A percentile compares a stretch with the other conserved stretches of the same genome.
phyloP scores from a whole-genome alignment of 2,329 filamentous ascomycete species.

The Lecanoromycetidae sp. region DNA sequence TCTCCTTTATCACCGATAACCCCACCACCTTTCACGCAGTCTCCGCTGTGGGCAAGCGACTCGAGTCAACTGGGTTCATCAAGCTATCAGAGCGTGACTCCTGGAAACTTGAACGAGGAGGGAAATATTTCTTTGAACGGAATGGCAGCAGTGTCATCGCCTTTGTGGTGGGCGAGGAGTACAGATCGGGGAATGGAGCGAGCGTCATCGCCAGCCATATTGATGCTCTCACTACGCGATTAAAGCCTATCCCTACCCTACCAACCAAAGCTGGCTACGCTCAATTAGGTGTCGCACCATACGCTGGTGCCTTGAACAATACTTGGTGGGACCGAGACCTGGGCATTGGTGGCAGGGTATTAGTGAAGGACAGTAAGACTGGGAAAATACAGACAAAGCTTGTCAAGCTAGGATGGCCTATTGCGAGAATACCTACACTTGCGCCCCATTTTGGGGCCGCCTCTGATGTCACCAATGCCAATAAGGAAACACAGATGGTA shows the following conservation, averaged over 20 bases:
- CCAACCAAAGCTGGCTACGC: slow-evolving; percentile 74
- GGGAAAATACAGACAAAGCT: slow-evolving; percentile 70
- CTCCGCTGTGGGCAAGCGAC: slow-evolving; percentile 60
- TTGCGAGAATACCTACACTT: slow-evolving; percentile 81
- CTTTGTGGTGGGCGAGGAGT: slow-evolving; percentile 69
- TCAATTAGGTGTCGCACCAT: slow-evolving; percentile 84
- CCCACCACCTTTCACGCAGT: slow-evolving; percentile 92
- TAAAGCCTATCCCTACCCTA: slow-evolving; percentile 84
- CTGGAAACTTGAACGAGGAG: slow-evolving; percentile 71
- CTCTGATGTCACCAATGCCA: slow-evolving; percentile 49
- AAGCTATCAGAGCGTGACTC: slow-evolving; percentile 64
- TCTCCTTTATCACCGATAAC: slow-evolving; percentile 75
- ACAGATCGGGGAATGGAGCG: slow-evolving; percentile 72
- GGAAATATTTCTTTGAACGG: slow-evolving; percentile 78
- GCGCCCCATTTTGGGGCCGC: slow-evolving; percentile 85
- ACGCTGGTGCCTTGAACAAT: slow-evolving; percentile 71
- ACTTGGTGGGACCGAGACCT: slow-evolving; percentile 98
- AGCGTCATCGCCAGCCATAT: slow-evolving; percentile 87
- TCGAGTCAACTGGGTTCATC: slow-evolving; percentile 60
- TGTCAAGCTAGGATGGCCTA: slow-evolving; percentile 88
- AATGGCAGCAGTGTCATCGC: slow-evolving; percentile 80
- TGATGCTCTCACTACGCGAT: slow-evolving; percentile 75
- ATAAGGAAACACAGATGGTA: slow-evolving; percentile 85
- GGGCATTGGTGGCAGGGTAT: slow-evolving; percentile 75
- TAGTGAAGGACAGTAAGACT: slow-evolving; percentile 59